Base-by-base conservation (phyloP, 2,329 filamentous ascomycete genomes). In the Venturia aucupariae region DNA sequence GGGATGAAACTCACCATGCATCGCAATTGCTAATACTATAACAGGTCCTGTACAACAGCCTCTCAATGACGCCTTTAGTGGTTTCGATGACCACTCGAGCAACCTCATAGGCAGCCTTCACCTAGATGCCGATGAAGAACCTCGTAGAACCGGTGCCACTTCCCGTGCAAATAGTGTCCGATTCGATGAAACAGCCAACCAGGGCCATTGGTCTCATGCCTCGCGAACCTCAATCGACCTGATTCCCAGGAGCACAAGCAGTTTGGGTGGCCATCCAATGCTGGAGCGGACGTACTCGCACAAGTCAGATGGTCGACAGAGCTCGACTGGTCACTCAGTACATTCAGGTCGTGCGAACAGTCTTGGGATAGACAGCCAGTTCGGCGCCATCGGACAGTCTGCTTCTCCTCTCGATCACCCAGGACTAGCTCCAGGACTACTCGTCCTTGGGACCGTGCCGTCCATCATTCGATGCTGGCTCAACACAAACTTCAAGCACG, bases 381-480 rank as follows among this genome's bases (percentile, higher is more conserved):
- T 71, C 79, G 84, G 68, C 81, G 84, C 69, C 81, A 82, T 65
- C 81, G 81, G 87, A 61, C 83, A 86, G 44, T 84, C 86, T 64
- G 85, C 86, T 65, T 90, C 89, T 39, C 86, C 90, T 13, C 75
- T 89, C 61, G 86, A 90, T 64, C 85, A 87, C 32, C 87, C 88
- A 32, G 86, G 84, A 51, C 89, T 93, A 51, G 90, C 92, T 22
- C 90, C 92, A 42, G 90, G 91, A 10, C 81, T 97, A 65, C 91
- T 92, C 73, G 84, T 96, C 62, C 81, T 97, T 19, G 92, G 93
- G 15, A 89, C 92, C 7, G 92, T 96, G 6, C 94, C 94, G 6
- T 90, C 92, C 38, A 96, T 99, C 68, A 90, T 97, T 65, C 88
- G 94, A 67, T 99, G 94, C 78, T 97, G 94, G 92, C 81, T 97